A percentile compares a stretch with the other conserved stretches of the same genome.
Evolutionary conservation across 1,284 basidiomycete species (phyloP).

Genomic region (Veloporphyrellus conicus): DNA sequence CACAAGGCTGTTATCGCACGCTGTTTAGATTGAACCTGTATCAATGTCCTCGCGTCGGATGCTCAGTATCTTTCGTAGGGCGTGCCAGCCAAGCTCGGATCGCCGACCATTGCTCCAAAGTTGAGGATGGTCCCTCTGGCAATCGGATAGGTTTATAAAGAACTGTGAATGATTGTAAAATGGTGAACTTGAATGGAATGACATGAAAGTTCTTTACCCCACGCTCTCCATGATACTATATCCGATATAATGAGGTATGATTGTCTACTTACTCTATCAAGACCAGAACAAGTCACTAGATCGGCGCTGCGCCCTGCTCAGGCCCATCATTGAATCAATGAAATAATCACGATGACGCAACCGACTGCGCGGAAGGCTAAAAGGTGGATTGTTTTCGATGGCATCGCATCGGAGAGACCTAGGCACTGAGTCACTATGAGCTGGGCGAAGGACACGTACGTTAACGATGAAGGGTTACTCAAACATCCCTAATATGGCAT

Average conservation of each 20-base stretch:
- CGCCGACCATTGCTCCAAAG: conserved; percentile 36
- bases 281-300: too few species aligned
- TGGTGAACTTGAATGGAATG: not conserved
- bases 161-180: conserved; percentile 30
- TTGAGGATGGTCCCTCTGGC: conserved; percentile 41
- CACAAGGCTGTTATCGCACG: conserved; percentile 14
- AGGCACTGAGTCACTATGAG: too few species aligned
- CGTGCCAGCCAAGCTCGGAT: conserved; percentile 35
- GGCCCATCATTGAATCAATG: too few species aligned
- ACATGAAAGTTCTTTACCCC: conserved; percentile 3
- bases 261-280: too few species aligned
- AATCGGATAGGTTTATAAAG: conserved; percentile 43
- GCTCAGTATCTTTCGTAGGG: conserved; percentile 40
- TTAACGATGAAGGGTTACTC: too few species aligned
- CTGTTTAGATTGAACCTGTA: conserved; percentile 38
- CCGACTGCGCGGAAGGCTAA: too few species aligned
- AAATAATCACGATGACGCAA: too few species aligned
- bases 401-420: too few species aligned
- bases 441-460: too few species aligned
- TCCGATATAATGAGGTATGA: not conserved
- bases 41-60: conserved; percentile 38
- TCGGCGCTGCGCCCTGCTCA: too few species aligned
- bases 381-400: too few species aligned
- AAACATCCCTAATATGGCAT: too few species aligned
- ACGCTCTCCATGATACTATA: conserved; percentile 14